Base-by-base conservation (phyloP, 805 yeast genomes). In the Isabelozyma heimii region DNA sequence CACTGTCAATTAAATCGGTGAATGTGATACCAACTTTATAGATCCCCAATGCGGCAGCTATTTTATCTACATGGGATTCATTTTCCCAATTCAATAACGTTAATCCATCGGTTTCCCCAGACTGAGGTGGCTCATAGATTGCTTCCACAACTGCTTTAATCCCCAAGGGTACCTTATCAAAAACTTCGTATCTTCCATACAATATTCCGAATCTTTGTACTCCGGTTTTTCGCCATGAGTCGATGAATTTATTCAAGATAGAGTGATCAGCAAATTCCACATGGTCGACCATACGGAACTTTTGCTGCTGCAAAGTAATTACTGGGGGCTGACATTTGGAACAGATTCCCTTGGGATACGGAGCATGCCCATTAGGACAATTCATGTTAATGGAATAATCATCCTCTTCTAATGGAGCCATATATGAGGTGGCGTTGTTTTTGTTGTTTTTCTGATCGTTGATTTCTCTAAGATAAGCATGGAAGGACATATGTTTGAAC, bases 251-350 rank as follows among this genome's bases (percentile, higher is more conserved):
- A 65, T 94, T 89, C 47, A 94, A 81, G 24, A 91, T 78, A 10
- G 76, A 73, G 46, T 91, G 82, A 50, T 82, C 82, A 20, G 89
- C 83, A 65, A 91, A 89, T 65, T 94, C 99, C 28, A 94, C 94
- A 69, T 94, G 98, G 65, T 94, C 99, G 27, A 95, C 97, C 96
- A 94, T 89, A 58, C 99, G 80, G 66, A 89, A 94, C 35, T 77
- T 73, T 65, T 94, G 99, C 66, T 84, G 91, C 66, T 87, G 96
- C 52, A 94, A 74, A 0, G 98, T 91, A 51, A 94, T 89, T 0
- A 97, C 94, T 1, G 97, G 84, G 0, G 99, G 98, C 67, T 92
- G 98, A 69, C 99, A 92, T 66, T 91, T 89, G 13, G 97, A 88
- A 62, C 99, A 92, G 56, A 94, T 91, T 0, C 97, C 97, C 46